Percentiles rank a stretch among this genome's conserved stretches.
Evolutionary conservation across 2,329 filamentous ascomycete genomes (phyloP).

Genomic region (Ophiocordyceps robertsii): DNA sequence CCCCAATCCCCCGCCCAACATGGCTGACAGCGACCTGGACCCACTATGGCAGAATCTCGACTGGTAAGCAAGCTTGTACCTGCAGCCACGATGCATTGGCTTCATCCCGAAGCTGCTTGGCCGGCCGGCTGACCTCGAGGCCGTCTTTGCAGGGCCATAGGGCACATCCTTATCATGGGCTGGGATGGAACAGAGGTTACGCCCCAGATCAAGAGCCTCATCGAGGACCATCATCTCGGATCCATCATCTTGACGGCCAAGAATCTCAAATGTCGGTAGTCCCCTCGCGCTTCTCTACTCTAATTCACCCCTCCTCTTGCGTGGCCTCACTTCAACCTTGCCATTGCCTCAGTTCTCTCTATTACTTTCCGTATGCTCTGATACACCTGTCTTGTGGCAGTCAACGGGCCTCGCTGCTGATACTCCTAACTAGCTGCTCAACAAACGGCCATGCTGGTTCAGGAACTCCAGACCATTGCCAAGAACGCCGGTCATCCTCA

Average conservation of each 20-base stretch:
- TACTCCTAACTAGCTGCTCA: slow-evolving; percentile 57
- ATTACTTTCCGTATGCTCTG: background rate
- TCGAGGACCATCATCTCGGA: slow-evolving; percentile 75
- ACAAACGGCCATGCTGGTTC: slow-evolving; percentile 75
- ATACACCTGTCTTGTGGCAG: background rate
- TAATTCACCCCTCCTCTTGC: background rate
- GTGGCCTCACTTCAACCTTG: background rate
- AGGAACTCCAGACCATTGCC: slow-evolving; percentile 86
- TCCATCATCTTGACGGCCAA: slow-evolving; percentile 76
- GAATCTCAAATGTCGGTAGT: slow-evolving; percentile 64
- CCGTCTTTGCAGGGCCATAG: slow-evolving; percentile 44
- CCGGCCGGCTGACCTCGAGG: slow-evolving; percentile 6
- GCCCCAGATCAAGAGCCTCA: slow-evolving; percentile 67
- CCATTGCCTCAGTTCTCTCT: background rate
- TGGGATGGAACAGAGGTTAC: slow-evolving; percentile 78
- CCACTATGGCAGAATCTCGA: slow-evolving; percentile 64
- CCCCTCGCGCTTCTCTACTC: background rate
- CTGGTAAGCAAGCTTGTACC: slow-evolving; percentile 40
- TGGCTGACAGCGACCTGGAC: slow-evolving; percentile 27
- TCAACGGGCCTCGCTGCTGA: slow-evolving; percentile 1
- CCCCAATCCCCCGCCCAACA: slow-evolving; percentile 11
- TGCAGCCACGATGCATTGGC: background rate
- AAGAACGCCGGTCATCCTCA: slow-evolving; percentile 81
- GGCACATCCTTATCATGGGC: slow-evolving; percentile 70
- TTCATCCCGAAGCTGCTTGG: background rate